Evolutionary conservation across 1,284 basidiomycete genomes (phyloP), one percentile per base, ranked within the genome.

Genomic region (Ustilago sp.): DNA sequence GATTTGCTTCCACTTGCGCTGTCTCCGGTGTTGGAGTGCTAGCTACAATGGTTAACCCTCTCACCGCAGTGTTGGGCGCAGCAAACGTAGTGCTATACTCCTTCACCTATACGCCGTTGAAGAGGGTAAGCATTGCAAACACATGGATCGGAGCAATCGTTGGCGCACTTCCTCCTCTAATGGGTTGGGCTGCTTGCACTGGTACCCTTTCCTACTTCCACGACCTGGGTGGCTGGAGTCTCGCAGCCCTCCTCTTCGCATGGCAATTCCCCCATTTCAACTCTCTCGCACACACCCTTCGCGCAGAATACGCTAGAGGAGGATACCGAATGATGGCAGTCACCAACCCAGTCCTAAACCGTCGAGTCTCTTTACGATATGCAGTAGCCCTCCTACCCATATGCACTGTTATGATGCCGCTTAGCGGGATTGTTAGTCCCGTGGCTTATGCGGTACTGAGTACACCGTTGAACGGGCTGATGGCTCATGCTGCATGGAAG

Each of bases 261-360:
- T 99, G 97, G 97, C 97, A 99, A 85, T 99, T 99, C 87, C 96
- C 97, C 19, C 97, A 99, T 87, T 99, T 99, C 88, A 98, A 97
- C 87, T 88, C 94, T 1, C 89, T 99, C n/a, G 91, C 95, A 3
- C 91, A 98, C 87, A 89, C 95, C 56, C 90, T 97, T 13, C 90
- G 95, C 32, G 91, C 90, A 17, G 93, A 93, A 38, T 99, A 99
- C 87, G 94, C 96, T 0, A 91, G 94, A 81, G 94, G 93, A 6
- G 96, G 95, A 17, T 99, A 97, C 85, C 90, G 90, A 47, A 99
- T 99, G 97, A 91, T 98, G 41, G 91, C 92, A 31, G 93, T 95
- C 63, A 88, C 93, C 52, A 89, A 91, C 50, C 94, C 96, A 0
- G 83, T 87, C 12, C 91, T 93, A 80, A 99, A 98, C 85, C 90